phyloP scores from a whole-genome alignment of 2,329 filamentous ascomycete genomes.

The Pseudomassariella vexata region DNA sequence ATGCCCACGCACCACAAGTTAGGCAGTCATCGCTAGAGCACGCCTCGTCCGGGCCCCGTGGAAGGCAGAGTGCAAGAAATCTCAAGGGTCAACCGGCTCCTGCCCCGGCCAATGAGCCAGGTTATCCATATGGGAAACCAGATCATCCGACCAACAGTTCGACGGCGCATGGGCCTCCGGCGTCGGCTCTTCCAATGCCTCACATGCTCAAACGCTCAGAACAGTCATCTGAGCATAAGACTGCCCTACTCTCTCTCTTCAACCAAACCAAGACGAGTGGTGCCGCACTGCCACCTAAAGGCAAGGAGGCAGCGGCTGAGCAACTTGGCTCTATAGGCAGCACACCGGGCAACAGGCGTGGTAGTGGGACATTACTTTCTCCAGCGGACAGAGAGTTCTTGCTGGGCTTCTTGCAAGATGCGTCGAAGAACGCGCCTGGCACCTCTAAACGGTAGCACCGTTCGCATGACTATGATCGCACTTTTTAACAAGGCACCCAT shows the following conservation, averaged over 20 bases:
- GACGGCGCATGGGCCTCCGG: conserved; percentile 20
- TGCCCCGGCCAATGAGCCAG: neutral
- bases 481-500: no score
- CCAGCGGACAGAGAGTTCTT: conserved; percentile 71
- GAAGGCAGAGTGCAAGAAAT: neutral
- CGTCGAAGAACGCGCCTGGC: conserved; percentile 29
- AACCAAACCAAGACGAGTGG: conserved; percentile 2
- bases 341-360: conserved; percentile 27
- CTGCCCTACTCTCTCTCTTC: conserved; percentile 3
- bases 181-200: conserved; percentile 21
- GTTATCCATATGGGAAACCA: conserved; percentile 6
- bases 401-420: conserved; percentile 64
- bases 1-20: neutral
- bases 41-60: neutral
- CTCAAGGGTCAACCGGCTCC: neutral
- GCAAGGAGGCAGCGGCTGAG: conserved; percentile 24
- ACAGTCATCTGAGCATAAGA: conserved; percentile 23
- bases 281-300: conserved; percentile 18
- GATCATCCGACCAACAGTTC: conserved; percentile 14
- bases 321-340: conserved; percentile 37
- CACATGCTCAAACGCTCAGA: conserved; percentile 24
- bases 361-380: conserved; percentile 52
- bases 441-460: neutral
- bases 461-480: no score
- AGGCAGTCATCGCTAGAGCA: neutral